phyloP scores from a whole-genome alignment of 805 yeast species.

The Wickerhamomyces rabaulensis region DNA sequence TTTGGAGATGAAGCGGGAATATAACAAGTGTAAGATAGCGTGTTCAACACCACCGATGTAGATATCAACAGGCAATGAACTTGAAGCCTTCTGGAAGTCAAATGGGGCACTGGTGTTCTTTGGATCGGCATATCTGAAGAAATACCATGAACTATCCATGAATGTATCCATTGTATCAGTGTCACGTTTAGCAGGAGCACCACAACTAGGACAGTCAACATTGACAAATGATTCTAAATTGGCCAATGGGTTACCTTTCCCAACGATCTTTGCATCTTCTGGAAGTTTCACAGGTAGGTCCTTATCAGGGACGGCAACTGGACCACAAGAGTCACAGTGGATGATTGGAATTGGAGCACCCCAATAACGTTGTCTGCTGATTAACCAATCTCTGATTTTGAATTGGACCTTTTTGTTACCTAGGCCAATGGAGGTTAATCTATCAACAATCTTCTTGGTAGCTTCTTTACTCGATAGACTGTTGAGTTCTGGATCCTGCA shows the following conservation, averaged over 20 bases:
- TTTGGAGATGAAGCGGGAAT: slow-evolving; percentile 81
- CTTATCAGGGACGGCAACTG: slow-evolving; percentile 86
- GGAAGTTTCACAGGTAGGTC: slow-evolving; percentile 85
- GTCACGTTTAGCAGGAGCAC: slow-evolving; percentile 70
- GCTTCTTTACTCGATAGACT: slow-evolving; percentile 54
- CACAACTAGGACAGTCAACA: slow-evolving; percentile 79
- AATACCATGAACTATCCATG: slow-evolving; percentile 97
- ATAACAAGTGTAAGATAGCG: slow-evolving; percentile 86
- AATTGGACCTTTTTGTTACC: slow-evolving; percentile 52
- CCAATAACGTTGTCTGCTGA: slow-evolving; percentile 95
- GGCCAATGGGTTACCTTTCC: slow-evolving; percentile 64
- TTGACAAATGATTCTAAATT: slow-evolving; percentile 63
- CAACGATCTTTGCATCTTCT: slow-evolving; percentile 39
- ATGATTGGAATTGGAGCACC: slow-evolving; percentile 97
- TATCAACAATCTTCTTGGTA: slow-evolving; percentile 35
- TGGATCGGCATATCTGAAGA: slow-evolving; percentile 77
- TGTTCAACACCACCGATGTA: slow-evolving; percentile 97
- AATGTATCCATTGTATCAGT: slow-evolving; percentile 99
- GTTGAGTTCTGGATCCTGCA: slow-evolving; percentile 39
- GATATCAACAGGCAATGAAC: slow-evolving; percentile 75
- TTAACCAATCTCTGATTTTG: slow-evolving; percentile 87
- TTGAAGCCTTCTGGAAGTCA: slow-evolving; percentile 39
- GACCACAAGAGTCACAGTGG: slow-evolving; percentile 82
- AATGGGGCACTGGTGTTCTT: slow-evolving; percentile 55
- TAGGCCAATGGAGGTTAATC: slow-evolving; percentile 30